phyloP scores from a whole-genome alignment of 352 stramenopile species.

The Globisporangium mamillatum region DNA sequence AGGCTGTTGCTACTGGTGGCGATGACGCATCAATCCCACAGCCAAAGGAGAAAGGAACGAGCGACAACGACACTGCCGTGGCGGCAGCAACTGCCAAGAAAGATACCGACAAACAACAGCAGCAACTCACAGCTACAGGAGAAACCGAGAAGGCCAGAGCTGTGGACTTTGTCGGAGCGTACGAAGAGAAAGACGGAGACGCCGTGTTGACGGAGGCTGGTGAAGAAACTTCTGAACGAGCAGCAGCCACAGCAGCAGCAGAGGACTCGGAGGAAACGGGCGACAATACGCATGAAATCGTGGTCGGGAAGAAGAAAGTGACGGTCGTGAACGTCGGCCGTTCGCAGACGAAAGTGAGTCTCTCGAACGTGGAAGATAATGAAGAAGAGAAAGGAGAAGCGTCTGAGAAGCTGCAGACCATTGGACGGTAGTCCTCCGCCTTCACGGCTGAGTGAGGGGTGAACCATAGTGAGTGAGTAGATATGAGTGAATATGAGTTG shows the following conservation, averaged over 20 bases:
- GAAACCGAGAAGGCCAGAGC: constrained; percentile 3
- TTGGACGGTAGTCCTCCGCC: background rate
- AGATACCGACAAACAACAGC: background rate
- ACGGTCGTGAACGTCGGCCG: constrained; percentile 43
- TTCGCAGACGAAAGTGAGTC: constrained; percentile 33
- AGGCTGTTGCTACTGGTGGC: background rate
- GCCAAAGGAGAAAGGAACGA: background rate
- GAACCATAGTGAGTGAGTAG: background rate
- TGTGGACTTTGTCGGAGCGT: constrained; percentile 14
- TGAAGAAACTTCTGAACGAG: background rate
- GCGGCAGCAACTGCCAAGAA: background rate
- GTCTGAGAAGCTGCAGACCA: background rate
- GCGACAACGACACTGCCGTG: background rate
- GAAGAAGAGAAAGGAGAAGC: background rate
- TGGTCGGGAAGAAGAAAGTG: constrained; percentile 36
- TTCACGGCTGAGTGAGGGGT: too few species aligned
- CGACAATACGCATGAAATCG: constrained; percentile 22
- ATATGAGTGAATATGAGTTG: background rate
- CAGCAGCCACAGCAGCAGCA: background rate
- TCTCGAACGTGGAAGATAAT: constrained; percentile 10
- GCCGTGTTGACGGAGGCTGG: constrained; percentile 7
- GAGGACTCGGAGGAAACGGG: constrained; percentile 12
- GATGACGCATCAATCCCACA: background rate
- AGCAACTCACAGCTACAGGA: constrained; percentile 8
- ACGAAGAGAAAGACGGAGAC: constrained; percentile 17